These are phyloP conservation scores for Blastocystis sp. DNA, from an alignment of 352 stramenopile genomes.

Conservation along the genomic window DNA sequence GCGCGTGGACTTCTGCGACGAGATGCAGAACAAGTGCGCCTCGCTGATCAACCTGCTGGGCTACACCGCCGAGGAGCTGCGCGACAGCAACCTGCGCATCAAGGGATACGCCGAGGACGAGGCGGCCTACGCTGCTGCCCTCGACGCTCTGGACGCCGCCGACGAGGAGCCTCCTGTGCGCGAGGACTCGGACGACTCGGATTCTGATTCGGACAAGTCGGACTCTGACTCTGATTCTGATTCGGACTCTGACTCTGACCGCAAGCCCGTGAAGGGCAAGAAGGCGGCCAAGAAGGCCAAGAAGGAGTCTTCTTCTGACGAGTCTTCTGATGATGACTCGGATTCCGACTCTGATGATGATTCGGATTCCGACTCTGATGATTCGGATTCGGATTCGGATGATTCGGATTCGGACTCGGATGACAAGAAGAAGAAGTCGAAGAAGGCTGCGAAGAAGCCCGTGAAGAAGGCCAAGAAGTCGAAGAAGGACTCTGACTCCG, in stretches of 20 bases:
- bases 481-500: constrained; percentile 49
- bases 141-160: constrained; percentile 47
- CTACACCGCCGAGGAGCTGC: constrained; percentile 61
- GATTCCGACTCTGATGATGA: background rate
- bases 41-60: constrained; percentile 60
- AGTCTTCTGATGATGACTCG: constrained; percentile 4
- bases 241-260: constrained; percentile 39
- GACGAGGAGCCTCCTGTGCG: constrained; percentile 20
- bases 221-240: constrained; percentile 45
- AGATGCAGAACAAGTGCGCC: constrained; percentile 54
- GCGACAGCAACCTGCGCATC: constrained; percentile 31
- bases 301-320: no score
- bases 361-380: constrained; percentile 7
- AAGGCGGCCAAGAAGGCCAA: background rate
- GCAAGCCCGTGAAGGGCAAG: constrained; percentile 42
- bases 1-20: constrained; percentile 50
- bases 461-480: constrained; percentile 66
- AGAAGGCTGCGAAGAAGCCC: constrained; percentile 64
- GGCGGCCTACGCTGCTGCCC: constrained; percentile 44
- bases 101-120: constrained; percentile 43
- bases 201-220: constrained; percentile 1
- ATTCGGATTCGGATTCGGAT: constrained; percentile 37
- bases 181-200: constrained; percentile 21
- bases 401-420: constrained; percentile 55
- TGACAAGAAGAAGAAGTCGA: constrained; percentile 51